These are phyloP conservation scores for Sinapis alba DNA, from an alignment of 441 rosid species.

Conservation along the genomic window DNA sequence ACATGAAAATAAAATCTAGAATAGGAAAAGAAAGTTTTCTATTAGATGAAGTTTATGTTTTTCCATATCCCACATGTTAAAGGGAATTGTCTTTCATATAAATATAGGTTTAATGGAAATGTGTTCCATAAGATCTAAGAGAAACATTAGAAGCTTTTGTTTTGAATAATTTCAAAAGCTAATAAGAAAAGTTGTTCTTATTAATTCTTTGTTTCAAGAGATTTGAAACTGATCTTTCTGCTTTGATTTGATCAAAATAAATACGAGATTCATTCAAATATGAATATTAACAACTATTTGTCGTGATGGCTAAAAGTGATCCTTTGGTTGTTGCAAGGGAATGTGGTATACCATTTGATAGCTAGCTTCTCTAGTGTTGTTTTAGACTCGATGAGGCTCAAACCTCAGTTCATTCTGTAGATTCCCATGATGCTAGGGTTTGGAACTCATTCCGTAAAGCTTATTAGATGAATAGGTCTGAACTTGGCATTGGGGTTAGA, in stretches of 20 bases:
- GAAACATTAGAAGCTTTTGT: too few species aligned
- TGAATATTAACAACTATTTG: not conserved
- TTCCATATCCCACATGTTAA: too few species aligned
- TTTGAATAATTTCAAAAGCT: too few species aligned
- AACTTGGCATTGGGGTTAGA: not conserved
- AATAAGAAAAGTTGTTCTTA: too few species aligned
- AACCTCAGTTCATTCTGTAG: not conserved
- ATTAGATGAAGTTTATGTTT: too few species aligned
- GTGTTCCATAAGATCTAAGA: not conserved
- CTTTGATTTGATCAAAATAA: not conserved
- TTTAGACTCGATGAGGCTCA: constrained; percentile 10
- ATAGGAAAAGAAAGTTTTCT: not conserved
- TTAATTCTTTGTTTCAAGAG: too few species aligned
- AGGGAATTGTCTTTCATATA: too few species aligned
- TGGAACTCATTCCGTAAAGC: not conserved
- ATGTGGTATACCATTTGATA: constrained; percentile 7
- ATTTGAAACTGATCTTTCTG: not conserved
- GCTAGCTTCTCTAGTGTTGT: not conserved
- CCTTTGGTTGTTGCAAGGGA: constrained; percentile 13
- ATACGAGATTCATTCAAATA: not conserved
- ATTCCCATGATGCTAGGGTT: not conserved
- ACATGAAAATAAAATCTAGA: not conserved
- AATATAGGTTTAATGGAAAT: too few species aligned
- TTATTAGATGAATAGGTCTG: not conserved
- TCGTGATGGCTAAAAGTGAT: not conserved